A percentile compares a stretch with the other conserved stretches of the same genome.
These are phyloP conservation scores for Evernia prunastri DNA, from an alignment of 495 filamentous ascomycete genomes.

Conservation along the genomic window DNA sequence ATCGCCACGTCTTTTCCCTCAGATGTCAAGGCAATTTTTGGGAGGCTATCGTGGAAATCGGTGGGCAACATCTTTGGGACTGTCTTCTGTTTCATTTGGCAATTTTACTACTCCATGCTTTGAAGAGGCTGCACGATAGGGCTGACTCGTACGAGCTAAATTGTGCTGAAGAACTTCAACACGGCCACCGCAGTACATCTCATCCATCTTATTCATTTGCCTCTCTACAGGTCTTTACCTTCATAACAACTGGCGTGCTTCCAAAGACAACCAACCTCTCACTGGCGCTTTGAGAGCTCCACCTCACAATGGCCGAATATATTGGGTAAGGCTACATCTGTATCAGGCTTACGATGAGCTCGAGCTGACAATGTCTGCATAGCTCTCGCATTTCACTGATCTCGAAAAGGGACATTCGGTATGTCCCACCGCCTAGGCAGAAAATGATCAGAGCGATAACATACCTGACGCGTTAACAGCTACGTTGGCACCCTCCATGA, in stretches of 20 bases:
- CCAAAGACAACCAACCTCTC: not conserved
- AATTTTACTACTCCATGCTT: too few relatives aligned
- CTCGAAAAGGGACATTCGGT: constrained; percentile 96
- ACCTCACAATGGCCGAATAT: constrained; percentile 52
- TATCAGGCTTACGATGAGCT: constrained; percentile 8
- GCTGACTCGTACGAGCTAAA: not conserved
- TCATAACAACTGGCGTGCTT: not conserved
- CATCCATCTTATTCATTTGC: not conserved
- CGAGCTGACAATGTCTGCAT: constrained; percentile 25
- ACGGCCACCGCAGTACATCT: not conserved
- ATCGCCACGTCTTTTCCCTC: not conserved
- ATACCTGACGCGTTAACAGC: constrained; percentile 43
- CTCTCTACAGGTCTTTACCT: not conserved
- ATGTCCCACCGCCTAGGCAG: constrained; percentile 29
- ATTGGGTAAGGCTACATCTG: constrained; percentile 44
- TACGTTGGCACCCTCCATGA: constrained; percentile 95
- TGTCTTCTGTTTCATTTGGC: not conserved
- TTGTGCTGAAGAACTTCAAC: not conserved
- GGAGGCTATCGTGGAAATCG: not conserved
- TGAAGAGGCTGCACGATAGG: not conserved
- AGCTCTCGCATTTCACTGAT: constrained; percentile 82
- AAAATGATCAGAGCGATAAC: constrained; percentile 15
- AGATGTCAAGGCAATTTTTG: not conserved
- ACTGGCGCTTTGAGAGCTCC: not conserved
- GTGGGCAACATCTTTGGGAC: not conserved